Conservation (phyloP, 2,329 filamentous ascomycete species). For the Nothophaeocryptopus gaeumannii region DNA sequence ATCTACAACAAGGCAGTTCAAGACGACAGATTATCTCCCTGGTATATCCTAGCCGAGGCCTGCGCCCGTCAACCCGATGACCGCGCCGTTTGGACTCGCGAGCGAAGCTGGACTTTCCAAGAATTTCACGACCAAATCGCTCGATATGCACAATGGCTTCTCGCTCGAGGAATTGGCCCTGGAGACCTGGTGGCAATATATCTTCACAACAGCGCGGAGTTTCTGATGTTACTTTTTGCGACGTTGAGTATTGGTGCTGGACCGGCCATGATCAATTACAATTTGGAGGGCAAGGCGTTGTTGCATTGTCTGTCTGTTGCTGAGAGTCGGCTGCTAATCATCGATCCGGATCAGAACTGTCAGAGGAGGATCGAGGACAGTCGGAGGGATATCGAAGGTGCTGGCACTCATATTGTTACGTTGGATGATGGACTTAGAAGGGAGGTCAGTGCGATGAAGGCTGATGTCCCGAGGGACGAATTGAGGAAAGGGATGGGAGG, state of each 20-base stretch:
- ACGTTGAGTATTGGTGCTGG: constrained; percentile 32
- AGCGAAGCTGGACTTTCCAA: constrained; percentile 54
- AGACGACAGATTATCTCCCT: constrained; percentile 25
- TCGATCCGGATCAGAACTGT: constrained; percentile 49
- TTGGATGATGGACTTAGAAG: constrained; percentile 50
- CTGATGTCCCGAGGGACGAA: constrained; percentile 26
- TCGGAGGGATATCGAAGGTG: constrained; percentile 46
- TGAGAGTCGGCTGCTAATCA: constrained; percentile 41
- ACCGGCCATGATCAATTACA: constrained; percentile 37
- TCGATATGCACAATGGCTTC: constrained; percentile 63
- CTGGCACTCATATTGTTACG: constrained; percentile 56
- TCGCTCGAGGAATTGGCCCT: constrained; percentile 34
- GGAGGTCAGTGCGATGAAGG: constrained; percentile 37
- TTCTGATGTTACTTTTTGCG: constrained; percentile 31
- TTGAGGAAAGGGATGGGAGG: constrained; percentile 27
- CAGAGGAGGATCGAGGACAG: constrained; percentile 55
- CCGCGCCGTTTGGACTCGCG: constrained; percentile 65
- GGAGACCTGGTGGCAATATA: constrained; percentile 36
- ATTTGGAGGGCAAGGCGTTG: constrained; percentile 33
- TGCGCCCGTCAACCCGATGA: constrained; percentile 42
- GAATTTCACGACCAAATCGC: constrained; percentile 54
- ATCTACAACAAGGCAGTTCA: constrained; percentile 45
- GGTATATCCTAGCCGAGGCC: constrained; percentile 28
- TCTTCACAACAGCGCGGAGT: constrained; percentile 31
- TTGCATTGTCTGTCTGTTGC: constrained; percentile 38